Percentiles rank a stretch among this genome's conserved stretches.
Evolutionary conservation across 2,329 filamentous ascomycete species (phyloP).

Genomic region (Tothia fuscella): DNA sequence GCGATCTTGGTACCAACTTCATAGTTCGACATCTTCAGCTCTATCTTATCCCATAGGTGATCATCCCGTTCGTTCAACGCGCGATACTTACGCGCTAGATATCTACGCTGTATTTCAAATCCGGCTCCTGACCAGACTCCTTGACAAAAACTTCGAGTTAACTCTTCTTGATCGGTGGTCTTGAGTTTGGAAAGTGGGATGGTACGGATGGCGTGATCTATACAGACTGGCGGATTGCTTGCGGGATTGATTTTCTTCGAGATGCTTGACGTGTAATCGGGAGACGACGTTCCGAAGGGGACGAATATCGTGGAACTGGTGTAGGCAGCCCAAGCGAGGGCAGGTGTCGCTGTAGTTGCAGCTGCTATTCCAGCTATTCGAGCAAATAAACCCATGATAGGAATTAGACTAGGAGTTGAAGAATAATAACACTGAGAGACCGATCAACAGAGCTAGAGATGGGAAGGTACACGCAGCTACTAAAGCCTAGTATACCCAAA

Average conservation of each 20-base stretch:
- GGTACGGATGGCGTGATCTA: slow-evolving; percentile 25
- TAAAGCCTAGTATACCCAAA: too few species aligned
- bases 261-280: slow-evolving; percentile 18
- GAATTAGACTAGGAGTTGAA: too few species aligned
- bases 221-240: slow-evolving; percentile 25
- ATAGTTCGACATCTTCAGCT: slow-evolving; percentile 23
- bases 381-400: slow-evolving; percentile 5
- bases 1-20: slow-evolving; percentile 24
- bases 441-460: too few species aligned
- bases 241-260: slow-evolving; percentile 22
- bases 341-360: slow-evolving; percentile 1
- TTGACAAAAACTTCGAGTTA: slow-evolving; percentile 27
- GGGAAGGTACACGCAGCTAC: too few species aligned
- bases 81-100: slow-evolving; percentile 25
- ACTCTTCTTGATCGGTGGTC: slow-evolving; percentile 18
- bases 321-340: slow-evolving; percentile 22
- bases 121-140: slow-evolving; percentile 26
- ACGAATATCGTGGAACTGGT: slow-evolving; percentile 25
- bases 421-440: too few species aligned
- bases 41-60: slow-evolving; percentile 24
- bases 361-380: neutral
- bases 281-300: slow-evolving; percentile 19
- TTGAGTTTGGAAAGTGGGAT: slow-evolving; percentile 24
- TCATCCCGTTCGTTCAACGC: slow-evolving; percentile 20
- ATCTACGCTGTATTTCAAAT: slow-evolving; percentile 24